phyloP scores from a whole-genome alignment of 1,284 basidiomycete genomes.

The Rhodotorula sp. region DNA sequence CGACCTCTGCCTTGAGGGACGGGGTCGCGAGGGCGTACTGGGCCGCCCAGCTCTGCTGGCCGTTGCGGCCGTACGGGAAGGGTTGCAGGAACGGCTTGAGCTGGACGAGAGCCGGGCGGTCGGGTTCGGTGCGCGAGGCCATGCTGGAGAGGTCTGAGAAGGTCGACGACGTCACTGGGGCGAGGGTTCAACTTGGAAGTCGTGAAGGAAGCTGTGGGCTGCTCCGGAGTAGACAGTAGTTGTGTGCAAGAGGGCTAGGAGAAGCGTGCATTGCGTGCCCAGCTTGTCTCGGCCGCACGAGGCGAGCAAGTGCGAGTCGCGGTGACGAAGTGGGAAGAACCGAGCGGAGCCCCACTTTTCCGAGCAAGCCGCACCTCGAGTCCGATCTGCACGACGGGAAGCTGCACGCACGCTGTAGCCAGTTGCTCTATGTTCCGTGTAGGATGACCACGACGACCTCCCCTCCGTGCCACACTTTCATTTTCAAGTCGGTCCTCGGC shows the following conservation, averaged over 20 bases:
- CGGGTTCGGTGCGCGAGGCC: neutral
- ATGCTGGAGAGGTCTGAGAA: neutral
- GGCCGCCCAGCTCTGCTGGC: conserved; percentile 32
- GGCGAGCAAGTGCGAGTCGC: too few relatives aligned
- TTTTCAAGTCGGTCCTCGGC: conserved; percentile 1
- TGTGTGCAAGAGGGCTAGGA: too few relatives aligned
- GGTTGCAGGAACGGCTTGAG: conserved; percentile 41
- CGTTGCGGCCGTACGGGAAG: conserved; percentile 36
- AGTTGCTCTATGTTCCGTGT: too few relatives aligned
- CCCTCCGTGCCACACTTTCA: neutral
- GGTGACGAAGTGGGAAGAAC: too few relatives aligned
- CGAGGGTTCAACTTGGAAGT: neutral
- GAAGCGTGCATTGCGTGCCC: too few relatives aligned
- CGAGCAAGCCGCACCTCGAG: too few relatives aligned
- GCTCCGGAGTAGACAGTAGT: neutral
- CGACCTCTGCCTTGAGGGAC: conserved; percentile 11
- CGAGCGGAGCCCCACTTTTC: too few relatives aligned
- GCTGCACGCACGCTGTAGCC: neutral
- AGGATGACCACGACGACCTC: neutral
- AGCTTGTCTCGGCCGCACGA: too few relatives aligned
- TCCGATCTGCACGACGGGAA: too few relatives aligned
- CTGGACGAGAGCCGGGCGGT: conserved; percentile 29
- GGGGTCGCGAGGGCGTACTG: conserved; percentile 31
- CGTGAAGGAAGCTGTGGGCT: neutral
- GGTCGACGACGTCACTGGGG: neutral